Conservation (phyloP, 2,329 filamentous ascomycete species). For the Claviceps cyperi region DNA sequence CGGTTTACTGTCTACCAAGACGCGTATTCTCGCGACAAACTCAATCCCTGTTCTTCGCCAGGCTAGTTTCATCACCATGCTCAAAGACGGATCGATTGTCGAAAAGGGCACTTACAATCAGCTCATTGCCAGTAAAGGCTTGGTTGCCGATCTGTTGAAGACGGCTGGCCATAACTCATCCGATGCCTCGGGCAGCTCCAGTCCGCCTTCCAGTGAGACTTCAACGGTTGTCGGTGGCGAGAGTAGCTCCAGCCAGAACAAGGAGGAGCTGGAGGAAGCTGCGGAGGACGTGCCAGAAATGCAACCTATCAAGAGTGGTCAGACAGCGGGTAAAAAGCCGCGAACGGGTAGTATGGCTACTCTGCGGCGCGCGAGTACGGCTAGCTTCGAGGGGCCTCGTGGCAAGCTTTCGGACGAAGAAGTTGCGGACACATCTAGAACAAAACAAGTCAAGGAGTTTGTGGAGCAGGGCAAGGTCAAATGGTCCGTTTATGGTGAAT, state of each 20-base stretch:
- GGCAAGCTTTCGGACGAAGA: constrained; percentile 80
- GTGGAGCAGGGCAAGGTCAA: constrained; percentile 95
- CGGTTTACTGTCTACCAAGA: constrained; percentile 73
- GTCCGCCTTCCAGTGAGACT: constrained; percentile 34
- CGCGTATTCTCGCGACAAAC: constrained; percentile 86
- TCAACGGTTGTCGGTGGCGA: constrained; percentile 42
- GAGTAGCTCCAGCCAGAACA: constrained; percentile 33
- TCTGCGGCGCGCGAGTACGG: constrained; percentile 77
- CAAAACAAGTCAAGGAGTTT: constrained; percentile 75
- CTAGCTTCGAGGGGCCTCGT: constrained; percentile 73
- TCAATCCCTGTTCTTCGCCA: constrained; percentile 82
- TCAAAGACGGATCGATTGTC: constrained; percentile 69
- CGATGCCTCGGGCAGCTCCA: constrained; percentile 28
- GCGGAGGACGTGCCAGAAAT: constrained; percentile 66
- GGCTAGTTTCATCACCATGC: constrained; percentile 73
- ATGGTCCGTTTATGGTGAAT: constrained; percentile 83
- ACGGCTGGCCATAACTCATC: constrained; percentile 50
- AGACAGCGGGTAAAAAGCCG: constrained; percentile 34
- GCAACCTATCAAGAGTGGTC: constrained; percentile 52
- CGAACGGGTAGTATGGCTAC: constrained; percentile 61
- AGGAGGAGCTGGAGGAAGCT: constrained; percentile 58
- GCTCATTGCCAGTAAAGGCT: constrained; percentile 84
- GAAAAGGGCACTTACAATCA: constrained; percentile 87
- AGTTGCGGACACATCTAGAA: constrained; percentile 55
- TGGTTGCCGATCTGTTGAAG: constrained; percentile 72